Conservation (phyloP, 1,139 yeast genomes). For the Yarrowia galli region DNA sequence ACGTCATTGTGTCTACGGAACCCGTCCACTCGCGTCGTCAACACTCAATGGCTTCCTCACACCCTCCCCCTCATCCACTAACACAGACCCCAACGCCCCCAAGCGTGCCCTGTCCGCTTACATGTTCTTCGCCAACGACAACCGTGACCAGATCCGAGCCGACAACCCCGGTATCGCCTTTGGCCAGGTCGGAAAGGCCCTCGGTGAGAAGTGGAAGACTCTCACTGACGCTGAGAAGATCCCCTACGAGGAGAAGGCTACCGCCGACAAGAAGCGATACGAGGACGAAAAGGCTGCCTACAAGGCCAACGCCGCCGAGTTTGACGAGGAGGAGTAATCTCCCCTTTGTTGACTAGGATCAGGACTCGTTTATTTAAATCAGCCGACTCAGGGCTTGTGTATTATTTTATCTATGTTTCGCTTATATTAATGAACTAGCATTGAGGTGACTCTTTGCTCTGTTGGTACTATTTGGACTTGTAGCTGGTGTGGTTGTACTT, state of each 20-base stretch:
- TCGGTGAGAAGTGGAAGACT: slow-evolving; percentile 98
- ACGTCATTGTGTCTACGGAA: too few species aligned
- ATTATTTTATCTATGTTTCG: slow-evolving; percentile 38
- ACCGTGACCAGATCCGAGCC: slow-evolving; percentile 92
- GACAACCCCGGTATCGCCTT: slow-evolving; percentile 94
- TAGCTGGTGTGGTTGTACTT: too few species aligned
- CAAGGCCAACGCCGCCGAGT: slow-evolving; percentile 47
- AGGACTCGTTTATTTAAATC: slow-evolving; percentile 36
- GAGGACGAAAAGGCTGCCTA: slow-evolving; percentile 95
- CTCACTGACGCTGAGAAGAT: slow-evolving; percentile 77
- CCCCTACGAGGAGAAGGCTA: slow-evolving; percentile 93
- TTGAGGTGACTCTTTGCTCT: background rate
- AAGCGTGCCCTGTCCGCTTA: slow-evolving; percentile 97
- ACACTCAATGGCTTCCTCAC: background rate
- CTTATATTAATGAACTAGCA: slow-evolving; percentile 29
- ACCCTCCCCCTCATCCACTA: background rate
- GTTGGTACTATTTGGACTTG: background rate
- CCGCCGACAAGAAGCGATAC: slow-evolving; percentile 95
- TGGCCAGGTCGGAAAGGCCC: slow-evolving; percentile 62
- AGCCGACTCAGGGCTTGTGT: slow-evolving; percentile 38
- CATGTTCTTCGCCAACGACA: slow-evolving; percentile 98
- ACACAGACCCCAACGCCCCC: slow-evolving; percentile 93
- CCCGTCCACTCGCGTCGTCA: background rate
- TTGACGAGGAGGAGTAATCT: slow-evolving; percentile 46
- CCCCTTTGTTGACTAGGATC: slow-evolving; percentile 15